Base-by-base conservation (phyloP, 2,329 filamentous ascomycete genomes). In the Hansfordia pulvinata region DNA sequence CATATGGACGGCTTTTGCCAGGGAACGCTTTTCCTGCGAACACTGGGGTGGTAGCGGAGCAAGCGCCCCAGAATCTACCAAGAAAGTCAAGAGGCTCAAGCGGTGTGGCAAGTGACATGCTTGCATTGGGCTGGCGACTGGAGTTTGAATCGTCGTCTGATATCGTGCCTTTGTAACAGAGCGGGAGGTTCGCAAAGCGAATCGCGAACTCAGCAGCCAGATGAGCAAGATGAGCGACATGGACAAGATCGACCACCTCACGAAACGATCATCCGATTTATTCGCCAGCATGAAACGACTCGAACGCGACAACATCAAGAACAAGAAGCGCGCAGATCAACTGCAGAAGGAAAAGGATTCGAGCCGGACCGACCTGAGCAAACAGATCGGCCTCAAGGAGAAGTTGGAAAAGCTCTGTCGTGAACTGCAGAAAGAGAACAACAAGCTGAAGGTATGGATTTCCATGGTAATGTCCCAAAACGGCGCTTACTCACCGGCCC, bases 271-370 rank as follows among this genome's bases (percentile, higher is more conserved):
- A 39, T 85, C 82, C 34, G 86, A 96, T 44, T 69, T 96, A 4
- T 63, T 96, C 31, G 77, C 82, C 28, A 86, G 94, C 33, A 93
- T 96, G 84, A 93, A 94, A 54, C 78, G 86, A 30, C 68, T 93
- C 33, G 88, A 98, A 52, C 78, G 86, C 33, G 90, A 98, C 35
- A 86, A 93, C 46, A 70, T 82, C 35, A 96, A 93, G 56, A 90
- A 88, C 43, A 96, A 94, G 64, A 93, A 94, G 53, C 78, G 85
- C 14, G 83, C 82, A 15, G 90, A 98, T 49, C 79, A 84, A 44
- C 56, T 98, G 29, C 90, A 98, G 53, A 98, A 96, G 51, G 90
- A 98, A 44, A 92, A 93, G 52, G 90, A 98, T 49, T 76, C 82
- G 39, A 79, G 80, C 30, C 75, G 85, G 41, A 80, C 77, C 24